Evolutionary conservation across 306 rosid genomes (phyloP), one percentile per base, ranked within the genome.

Genomic region (Lupinus albus): DNA sequence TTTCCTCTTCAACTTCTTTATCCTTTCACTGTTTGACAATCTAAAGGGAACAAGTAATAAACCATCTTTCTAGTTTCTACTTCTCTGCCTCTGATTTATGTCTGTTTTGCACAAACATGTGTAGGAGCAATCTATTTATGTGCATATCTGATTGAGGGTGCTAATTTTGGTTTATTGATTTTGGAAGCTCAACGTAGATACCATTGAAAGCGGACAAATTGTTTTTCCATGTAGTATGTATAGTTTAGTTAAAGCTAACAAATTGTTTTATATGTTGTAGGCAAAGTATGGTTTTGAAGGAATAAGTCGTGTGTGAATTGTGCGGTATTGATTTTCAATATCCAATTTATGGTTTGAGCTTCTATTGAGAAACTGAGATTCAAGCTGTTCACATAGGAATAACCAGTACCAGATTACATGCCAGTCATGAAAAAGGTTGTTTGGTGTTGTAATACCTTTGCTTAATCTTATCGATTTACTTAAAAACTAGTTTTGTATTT

Each of bases 401-500:
- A 51, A 52, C 61, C 44, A 36, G 78, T 59, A 36, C 39, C 57
- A 25, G 76, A 76, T 73, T 81, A 63, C 77, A 84, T 88, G 82
- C 86, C 87, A 18, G 72, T 75, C 58, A 76, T 77, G 82, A 86
- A 76, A 71, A 84, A 88, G 95, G 95, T 87, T 79, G 67, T 45
- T 71, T 38, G 14, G 46, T 36, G 41, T 56, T 81, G 46, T 18
- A 13, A 21, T 69, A 17, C 50, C 44, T 67, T 67, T 56, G 32
- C 10, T 60, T 61, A 50, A 12, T 59, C 35, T 3, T 55, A 10
- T 63, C 67, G 20, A 51, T 13, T 55, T 74, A 33, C 12, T 36
- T 61, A 57, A 28, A 72, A 44, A 46, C 6, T 46, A 4, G 10
- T 9, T 28, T 41, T 70, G 53, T 53, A 30, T 44, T 66, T 16